phyloP scores from a whole-genome alignment of 1,284 basidiomycete species.

The Pterulicium gracile region DNA sequence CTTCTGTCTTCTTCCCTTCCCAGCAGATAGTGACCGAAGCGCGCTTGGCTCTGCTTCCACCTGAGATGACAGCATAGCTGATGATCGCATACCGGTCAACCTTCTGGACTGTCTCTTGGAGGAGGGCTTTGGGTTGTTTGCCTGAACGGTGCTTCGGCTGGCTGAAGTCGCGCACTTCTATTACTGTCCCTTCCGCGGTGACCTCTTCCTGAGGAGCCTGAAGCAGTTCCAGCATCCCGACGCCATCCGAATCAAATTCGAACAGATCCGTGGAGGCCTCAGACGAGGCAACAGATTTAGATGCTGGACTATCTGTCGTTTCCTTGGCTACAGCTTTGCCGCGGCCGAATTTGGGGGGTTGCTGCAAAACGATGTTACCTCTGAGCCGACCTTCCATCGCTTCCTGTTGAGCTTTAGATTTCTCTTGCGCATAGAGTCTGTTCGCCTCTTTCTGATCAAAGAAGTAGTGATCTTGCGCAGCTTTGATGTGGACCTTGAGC shows the following conservation, averaged over 20 bases:
- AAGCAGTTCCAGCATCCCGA: constrained; percentile 69
- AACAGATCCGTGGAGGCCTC: constrained; percentile 30
- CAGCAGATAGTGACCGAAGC: constrained; percentile 65
- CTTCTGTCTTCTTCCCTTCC: constrained; percentile 49
- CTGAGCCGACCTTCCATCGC: constrained; percentile 47
- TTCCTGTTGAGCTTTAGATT: constrained; percentile 38
- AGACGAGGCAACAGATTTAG: constrained; percentile 4
- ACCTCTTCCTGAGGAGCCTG: constrained; percentile 51
- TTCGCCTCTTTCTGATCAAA: constrained; percentile 68
- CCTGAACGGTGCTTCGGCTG: constrained; percentile 77
- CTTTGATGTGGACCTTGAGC: constrained; percentile 44
- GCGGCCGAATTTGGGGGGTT: constrained; percentile 13
- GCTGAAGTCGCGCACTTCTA: constrained; percentile 65
- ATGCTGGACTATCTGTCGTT: constrained; percentile 7
- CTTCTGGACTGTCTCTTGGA: constrained; percentile 58
- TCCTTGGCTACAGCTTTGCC: too few relatives aligned
- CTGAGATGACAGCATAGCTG: constrained; percentile 56
- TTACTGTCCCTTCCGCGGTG: constrained; percentile 40
- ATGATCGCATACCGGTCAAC: constrained; percentile 67
- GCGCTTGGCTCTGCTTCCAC: constrained; percentile 59
- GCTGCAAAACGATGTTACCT: constrained; percentile 15
- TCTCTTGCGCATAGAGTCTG: constrained; percentile 43
- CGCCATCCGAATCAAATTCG: constrained; percentile 42
- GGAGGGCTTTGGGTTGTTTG: constrained; percentile 58
- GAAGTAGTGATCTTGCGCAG: constrained; percentile 59